Conservation (phyloP, 768 basidiomycete genomes). For the Plicaturopsis crispa region DNA sequence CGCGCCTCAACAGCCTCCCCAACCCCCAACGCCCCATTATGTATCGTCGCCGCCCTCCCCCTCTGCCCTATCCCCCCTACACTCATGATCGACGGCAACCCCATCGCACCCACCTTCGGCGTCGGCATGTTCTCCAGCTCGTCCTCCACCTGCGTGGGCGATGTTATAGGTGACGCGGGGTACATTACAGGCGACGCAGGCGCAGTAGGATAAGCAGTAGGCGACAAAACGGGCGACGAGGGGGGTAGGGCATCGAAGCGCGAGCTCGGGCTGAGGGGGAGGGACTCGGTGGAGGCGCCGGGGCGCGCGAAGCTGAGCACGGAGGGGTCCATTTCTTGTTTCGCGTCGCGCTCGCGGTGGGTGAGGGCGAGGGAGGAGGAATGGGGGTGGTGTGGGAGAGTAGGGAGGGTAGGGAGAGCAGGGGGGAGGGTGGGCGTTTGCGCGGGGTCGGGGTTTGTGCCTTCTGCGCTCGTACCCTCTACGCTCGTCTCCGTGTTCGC, state of each 20-base stretch:
- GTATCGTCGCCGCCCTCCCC: too few relatives aligned
- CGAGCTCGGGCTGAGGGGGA: too few relatives aligned
- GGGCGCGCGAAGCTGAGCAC: constrained; percentile 74
- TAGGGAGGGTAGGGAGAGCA: constrained; percentile 7
- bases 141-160: neutral
- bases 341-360: neutral
- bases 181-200: neutral
- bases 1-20: too few relatives aligned
- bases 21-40: too few relatives aligned
- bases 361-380: too few relatives aligned
- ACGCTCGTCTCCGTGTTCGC: neutral
- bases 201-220: neutral
- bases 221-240: neutral
- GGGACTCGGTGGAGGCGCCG: constrained; percentile 66
- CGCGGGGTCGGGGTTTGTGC: neutral
- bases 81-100: too few relatives aligned
- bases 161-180: neutral
- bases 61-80: too few relatives aligned
- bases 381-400: too few relatives aligned
- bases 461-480: neutral
- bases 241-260: too few relatives aligned
- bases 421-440: neutral
- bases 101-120: constrained; percentile 4
- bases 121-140: constrained; percentile 1
- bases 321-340: constrained; percentile 57